phyloP scores from a whole-genome alignment of 2,329 filamentous ascomycete species.

The Microdochium bolleyi region DNA sequence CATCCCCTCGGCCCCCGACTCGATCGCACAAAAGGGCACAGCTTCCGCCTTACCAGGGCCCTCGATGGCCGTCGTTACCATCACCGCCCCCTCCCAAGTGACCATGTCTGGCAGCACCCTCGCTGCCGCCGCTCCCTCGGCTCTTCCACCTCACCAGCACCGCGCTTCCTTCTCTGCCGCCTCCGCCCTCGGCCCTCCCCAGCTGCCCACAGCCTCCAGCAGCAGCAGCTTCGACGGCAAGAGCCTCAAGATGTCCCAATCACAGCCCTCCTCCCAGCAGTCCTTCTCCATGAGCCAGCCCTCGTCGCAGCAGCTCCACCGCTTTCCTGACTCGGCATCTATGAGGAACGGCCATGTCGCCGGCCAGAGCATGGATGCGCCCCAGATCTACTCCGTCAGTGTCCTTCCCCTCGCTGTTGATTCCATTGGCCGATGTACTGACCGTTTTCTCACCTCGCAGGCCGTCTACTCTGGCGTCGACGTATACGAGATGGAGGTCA shows the following conservation, averaged over 20 bases:
- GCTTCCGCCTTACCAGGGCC: neutral
- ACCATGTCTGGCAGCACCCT: constrained; percentile 9
- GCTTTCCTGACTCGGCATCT: constrained; percentile 28
- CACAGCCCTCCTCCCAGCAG: constrained; percentile 42
- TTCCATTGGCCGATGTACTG: constrained; percentile 6
- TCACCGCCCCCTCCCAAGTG: constrained; percentile 6
- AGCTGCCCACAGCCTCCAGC: constrained; percentile 4
- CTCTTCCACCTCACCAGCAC: neutral
- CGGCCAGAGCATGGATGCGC: constrained; percentile 25
- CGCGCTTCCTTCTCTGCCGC: constrained; percentile 13
- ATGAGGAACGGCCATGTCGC: constrained; percentile 17
- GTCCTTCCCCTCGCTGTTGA: neutral
- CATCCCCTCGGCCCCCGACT: neutral
- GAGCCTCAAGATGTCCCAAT: constrained; percentile 35
- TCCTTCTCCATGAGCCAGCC: constrained; percentile 51
- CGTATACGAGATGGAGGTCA: constrained; percentile 98
- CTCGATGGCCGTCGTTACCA: constrained; percentile 1
- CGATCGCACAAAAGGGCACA: neutral
- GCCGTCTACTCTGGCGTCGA: constrained; percentile 93
- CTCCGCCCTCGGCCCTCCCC: constrained; percentile 3
- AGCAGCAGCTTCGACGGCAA: constrained; percentile 14
- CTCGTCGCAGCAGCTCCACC: constrained; percentile 33
- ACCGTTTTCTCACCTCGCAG: constrained; percentile 20
- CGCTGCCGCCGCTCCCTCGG: constrained; percentile 9
- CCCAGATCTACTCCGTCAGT: constrained; percentile 56